A percentile compares a stretch with the other conserved stretches of the same genome.
These are phyloP conservation scores for Phytophthora multivora DNA, from an alignment of 352 stramenopile genomes.

Conservation along the genomic window DNA sequence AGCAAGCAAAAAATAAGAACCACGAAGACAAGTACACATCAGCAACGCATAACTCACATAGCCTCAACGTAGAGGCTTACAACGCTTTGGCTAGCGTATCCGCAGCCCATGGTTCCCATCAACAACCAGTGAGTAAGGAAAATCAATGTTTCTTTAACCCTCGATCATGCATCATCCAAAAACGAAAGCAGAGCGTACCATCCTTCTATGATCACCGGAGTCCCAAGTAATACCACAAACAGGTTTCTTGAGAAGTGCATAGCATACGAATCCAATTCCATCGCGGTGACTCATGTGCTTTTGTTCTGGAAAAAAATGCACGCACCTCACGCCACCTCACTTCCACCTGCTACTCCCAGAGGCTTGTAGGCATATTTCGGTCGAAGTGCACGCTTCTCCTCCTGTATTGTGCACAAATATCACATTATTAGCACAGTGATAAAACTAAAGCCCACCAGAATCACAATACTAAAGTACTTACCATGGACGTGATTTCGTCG, in stretches of 20 bases:
- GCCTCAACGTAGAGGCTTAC: constrained; percentile 5
- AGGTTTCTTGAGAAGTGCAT: constrained; percentile 2
- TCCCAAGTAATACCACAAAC: neutral
- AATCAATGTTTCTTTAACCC: constrained; percentile 46
- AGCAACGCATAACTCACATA: constrained; percentile 36
- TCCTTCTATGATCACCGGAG: constrained; percentile 12
- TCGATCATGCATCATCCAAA: constrained; percentile 24
- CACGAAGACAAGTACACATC: constrained; percentile 1
- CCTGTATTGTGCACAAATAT: constrained; percentile 32
- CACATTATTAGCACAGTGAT: neutral
- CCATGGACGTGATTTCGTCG: constrained; percentile 66
- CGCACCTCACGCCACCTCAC: constrained; percentile 19
- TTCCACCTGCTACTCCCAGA: constrained; percentile 18
- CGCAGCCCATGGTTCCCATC: constrained; percentile 13
- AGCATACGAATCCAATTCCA: constrained; percentile 1
- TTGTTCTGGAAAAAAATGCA: constrained; percentile 2
- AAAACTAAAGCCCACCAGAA: no score
- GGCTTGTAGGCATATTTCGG: constrained; percentile 79
- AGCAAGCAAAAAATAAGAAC: constrained; percentile 33
- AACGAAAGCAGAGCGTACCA: constrained; percentile 36
- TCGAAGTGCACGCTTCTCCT: constrained; percentile 80
- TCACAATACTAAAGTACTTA: constrained; percentile 25
- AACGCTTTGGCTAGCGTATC: constrained; percentile 13
- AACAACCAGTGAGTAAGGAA: constrained; percentile 37
- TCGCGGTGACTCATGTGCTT: neutral